Conservation (phyloP, 2,329 filamentous ascomycete genomes). For the Chalara sp. region DNA sequence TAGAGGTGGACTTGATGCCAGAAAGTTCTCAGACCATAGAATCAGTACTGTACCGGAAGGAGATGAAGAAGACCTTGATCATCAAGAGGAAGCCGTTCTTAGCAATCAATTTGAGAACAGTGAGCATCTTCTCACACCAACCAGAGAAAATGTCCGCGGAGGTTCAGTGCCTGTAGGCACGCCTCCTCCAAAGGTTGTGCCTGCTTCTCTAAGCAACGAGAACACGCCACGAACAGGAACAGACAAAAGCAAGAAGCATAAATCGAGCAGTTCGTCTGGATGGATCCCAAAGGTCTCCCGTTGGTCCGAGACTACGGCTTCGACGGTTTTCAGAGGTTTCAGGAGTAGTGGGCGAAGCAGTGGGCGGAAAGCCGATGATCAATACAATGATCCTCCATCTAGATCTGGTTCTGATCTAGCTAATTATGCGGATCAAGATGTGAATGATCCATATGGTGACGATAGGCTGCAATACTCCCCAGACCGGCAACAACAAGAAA, state of each 20-base stretch:
- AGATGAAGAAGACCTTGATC: constrained; percentile 59
- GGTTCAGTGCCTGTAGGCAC: constrained; percentile 49
- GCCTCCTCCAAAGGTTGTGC: constrained; percentile 45
- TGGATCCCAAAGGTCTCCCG: constrained; percentile 89
- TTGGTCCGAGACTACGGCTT: constrained; percentile 95
- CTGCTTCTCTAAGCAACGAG: constrained; percentile 58
- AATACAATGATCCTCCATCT: constrained; percentile 46
- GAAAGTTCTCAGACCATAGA: constrained; percentile 65
- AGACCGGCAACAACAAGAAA: constrained; percentile 32
- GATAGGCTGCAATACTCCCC: constrained; percentile 57
- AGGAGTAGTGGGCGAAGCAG: constrained; percentile 54
- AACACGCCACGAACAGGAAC: constrained; percentile 60
- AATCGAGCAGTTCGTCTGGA: constrained; percentile 71
- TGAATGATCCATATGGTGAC: constrained; percentile 49
- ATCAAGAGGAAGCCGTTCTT: constrained; percentile 40
- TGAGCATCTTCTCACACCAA: constrained; percentile 55
- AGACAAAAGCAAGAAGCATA: constrained; percentile 79
- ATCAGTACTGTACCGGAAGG: constrained; percentile 86
- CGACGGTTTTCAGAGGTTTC: constrained; percentile 74
- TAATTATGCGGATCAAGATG: constrained; percentile 46
- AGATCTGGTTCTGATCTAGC: constrained; percentile 70
- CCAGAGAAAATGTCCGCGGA: constrained; percentile 44
- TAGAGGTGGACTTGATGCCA: constrained; percentile 25
- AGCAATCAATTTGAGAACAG: constrained; percentile 52
- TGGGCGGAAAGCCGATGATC: constrained; percentile 55